Percentiles rank a stretch among this genome's conserved stretches.
Evolutionary conservation across 1,139 yeast species (phyloP).

Genomic region (Geotrichum macrosporum): DNA sequence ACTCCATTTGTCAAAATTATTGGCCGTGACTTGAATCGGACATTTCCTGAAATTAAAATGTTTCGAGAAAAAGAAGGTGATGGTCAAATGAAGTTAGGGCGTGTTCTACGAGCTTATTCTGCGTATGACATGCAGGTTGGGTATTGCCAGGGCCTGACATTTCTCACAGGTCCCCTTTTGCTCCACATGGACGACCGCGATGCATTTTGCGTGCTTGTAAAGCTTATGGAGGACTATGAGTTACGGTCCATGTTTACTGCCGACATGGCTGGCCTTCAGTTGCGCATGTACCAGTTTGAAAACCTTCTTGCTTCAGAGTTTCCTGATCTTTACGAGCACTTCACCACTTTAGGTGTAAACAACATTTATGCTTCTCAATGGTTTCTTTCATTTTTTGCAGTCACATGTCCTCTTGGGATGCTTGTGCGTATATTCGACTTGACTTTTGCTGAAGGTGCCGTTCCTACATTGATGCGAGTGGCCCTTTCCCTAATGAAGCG

Average conservation of each 20-base stretch:
- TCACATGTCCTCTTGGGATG: constrained; percentile 54
- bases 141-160: constrained; percentile 66
- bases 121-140: constrained; percentile 67
- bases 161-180: constrained; percentile 59
- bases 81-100: constrained; percentile 48
- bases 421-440: constrained; percentile 52
- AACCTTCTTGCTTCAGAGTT: constrained; percentile 43
- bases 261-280: constrained; percentile 53
- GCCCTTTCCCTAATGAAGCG: constrained; percentile 53
- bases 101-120: constrained; percentile 60
- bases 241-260: constrained; percentile 56
- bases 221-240: constrained; percentile 60
- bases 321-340: constrained; percentile 46
- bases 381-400: constrained; percentile 63
- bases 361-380: constrained; percentile 49
- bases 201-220: constrained; percentile 54
- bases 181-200: constrained; percentile 48
- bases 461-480: constrained; percentile 56
- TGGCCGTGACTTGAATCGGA: constrained; percentile 57
- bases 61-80: constrained; percentile 47
- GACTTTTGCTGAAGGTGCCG: constrained; percentile 61
- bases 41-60: constrained; percentile 56
- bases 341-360: constrained; percentile 38
- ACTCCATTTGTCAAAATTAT: constrained; percentile 52
- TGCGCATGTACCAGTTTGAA: constrained; percentile 54